Conservation (phyloP, 1,284 basidiomycete species). For the Microbotryum lychnidis-dioicae region DNA sequence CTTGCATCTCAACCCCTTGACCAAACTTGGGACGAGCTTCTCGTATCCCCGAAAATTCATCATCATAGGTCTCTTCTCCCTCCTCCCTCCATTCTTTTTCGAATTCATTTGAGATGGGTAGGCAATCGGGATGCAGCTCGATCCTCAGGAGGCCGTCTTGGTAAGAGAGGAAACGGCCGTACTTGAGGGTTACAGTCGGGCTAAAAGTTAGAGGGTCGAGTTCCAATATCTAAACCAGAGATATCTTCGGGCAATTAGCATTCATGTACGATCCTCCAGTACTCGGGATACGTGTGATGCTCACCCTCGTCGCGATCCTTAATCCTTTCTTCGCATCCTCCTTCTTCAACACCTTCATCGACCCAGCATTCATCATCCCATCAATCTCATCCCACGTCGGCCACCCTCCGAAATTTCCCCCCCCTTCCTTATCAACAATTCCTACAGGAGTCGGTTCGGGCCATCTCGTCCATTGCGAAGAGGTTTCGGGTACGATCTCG, state of each 20-base stretch:
- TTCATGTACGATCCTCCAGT: not conserved
- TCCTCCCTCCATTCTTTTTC: slow-evolving; percentile 1
- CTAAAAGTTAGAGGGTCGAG: slow-evolving; percentile 26
- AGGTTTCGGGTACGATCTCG: slow-evolving; percentile 12
- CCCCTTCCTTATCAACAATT: not conserved
- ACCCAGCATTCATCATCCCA: too few relatives aligned
- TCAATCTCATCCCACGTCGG: too few relatives aligned
- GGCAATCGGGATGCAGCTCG: slow-evolving; percentile 25
- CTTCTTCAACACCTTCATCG: too few relatives aligned
- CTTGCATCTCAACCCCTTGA: slow-evolving; percentile 13
- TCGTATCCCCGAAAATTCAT: not conserved
- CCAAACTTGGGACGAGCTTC: slow-evolving; percentile 16
- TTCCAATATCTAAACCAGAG: slow-evolving; percentile 26
- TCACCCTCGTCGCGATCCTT: slow-evolving; percentile 24
- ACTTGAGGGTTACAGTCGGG: slow-evolving; percentile 27
- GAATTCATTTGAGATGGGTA: not conserved
- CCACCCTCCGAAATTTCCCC: not conserved
- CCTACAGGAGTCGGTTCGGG: not conserved
- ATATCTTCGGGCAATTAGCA: not conserved
- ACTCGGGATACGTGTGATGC: not conserved
- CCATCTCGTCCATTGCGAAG: slow-evolving; percentile 6
- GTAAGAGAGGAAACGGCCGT: slow-evolving; percentile 19
- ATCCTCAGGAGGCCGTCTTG: slow-evolving; percentile 13
- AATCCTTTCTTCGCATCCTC: not conserved
- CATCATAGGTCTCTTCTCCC: slow-evolving; percentile 1